phyloP scores from a whole-genome alignment of 768 basidiomycete species.

The Imleria badia region DNA sequence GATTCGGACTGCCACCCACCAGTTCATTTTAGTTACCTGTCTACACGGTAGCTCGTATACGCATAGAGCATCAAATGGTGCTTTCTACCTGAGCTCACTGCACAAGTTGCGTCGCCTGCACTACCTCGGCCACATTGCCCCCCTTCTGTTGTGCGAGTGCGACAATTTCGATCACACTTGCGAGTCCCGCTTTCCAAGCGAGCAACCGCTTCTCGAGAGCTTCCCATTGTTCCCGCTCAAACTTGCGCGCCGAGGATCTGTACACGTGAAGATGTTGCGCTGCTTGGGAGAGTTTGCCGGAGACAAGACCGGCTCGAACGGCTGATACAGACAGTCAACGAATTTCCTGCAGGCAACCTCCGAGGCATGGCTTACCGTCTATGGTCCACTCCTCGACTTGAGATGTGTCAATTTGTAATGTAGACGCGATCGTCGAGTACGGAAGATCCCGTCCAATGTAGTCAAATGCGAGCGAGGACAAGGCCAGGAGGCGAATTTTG shows the following conservation, averaged over 20 bases:
- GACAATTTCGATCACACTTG: conserved; percentile 69
- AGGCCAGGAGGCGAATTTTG: conserved; percentile 77
- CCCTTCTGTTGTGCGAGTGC: conserved; percentile 49
- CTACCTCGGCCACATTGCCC: conserved; percentile 17
- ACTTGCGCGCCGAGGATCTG: conserved; percentile 71
- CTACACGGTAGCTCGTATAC: too few species aligned
- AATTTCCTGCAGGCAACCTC: not conserved
- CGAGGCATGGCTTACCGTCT: conserved; percentile 65
- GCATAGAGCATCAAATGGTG: conserved; percentile 16
- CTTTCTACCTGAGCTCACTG: conserved; percentile 24
- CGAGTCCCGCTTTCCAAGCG: conserved; percentile 76
- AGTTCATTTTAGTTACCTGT: too few species aligned
- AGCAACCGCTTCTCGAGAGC: conserved; percentile 68
- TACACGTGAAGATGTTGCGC: conserved; percentile 70
- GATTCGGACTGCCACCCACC: too few species aligned
- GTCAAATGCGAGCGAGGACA: conserved; percentile 75
- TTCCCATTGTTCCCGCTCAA: conserved; percentile 80
- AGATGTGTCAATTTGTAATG: conserved; percentile 59
- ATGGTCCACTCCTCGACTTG: conserved; percentile 88
- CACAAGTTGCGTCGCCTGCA: conserved; percentile 23
- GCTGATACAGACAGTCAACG: conserved; percentile 41
- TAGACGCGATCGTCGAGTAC: conserved; percentile 66
- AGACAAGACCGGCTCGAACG: conserved; percentile 75
- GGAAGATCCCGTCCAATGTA: conserved; percentile 72
- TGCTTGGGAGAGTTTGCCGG: conserved; percentile 83